A percentile compares a stretch with the other conserved stretches of the same genome.
phyloP scores from a whole-genome alignment of 2,329 filamentous ascomycete species.

The Monosporascus sp. region DNA sequence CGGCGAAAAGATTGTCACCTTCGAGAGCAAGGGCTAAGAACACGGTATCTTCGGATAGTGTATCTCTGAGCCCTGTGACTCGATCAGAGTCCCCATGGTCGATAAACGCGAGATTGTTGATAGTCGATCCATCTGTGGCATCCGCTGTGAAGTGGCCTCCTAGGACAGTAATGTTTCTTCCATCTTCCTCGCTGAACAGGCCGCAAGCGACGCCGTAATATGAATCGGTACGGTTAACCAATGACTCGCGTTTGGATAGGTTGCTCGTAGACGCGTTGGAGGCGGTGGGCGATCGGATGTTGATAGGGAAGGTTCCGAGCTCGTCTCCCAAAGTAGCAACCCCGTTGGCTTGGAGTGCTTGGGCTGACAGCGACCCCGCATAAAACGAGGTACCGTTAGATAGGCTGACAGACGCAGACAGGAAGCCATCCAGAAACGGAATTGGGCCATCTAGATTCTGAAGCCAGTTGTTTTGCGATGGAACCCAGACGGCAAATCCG shows the following conservation, averaged over 20 bases:
- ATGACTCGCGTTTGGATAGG: slow-evolving; percentile 42
- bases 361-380: slow-evolving; percentile 76
- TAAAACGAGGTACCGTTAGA: slow-evolving; percentile 62
- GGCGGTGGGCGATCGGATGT: slow-evolving; percentile 38
- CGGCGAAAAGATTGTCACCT: slow-evolving; percentile 69
- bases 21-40: slow-evolving; percentile 67
- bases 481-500: slow-evolving; percentile 90
- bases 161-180: slow-evolving; percentile 77
- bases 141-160: slow-evolving; percentile 79
- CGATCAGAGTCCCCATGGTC: slow-evolving; percentile 65
- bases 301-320: slow-evolving; percentile 53
- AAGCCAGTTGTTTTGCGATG: slow-evolving; percentile 80
- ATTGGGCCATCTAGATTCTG: slow-evolving; percentile 65
- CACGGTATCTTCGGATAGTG: slow-evolving; percentile 65
- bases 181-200: slow-evolving; percentile 65
- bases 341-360: slow-evolving; percentile 66
- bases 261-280: slow-evolving; percentile 29
- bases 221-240: slow-evolving; percentile 29
- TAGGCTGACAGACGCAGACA: slow-evolving; percentile 63
- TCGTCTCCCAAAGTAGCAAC: slow-evolving; percentile 59
- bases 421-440: slow-evolving; percentile 63
- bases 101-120: slow-evolving; percentile 79
- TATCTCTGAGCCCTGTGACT: slow-evolving; percentile 64
- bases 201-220: slow-evolving; percentile 70
- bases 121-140: slow-evolving; percentile 60